Evolutionary conservation across 768 basidiomycete genomes (phyloP).

Genomic region (Amanita inopinata): DNA sequence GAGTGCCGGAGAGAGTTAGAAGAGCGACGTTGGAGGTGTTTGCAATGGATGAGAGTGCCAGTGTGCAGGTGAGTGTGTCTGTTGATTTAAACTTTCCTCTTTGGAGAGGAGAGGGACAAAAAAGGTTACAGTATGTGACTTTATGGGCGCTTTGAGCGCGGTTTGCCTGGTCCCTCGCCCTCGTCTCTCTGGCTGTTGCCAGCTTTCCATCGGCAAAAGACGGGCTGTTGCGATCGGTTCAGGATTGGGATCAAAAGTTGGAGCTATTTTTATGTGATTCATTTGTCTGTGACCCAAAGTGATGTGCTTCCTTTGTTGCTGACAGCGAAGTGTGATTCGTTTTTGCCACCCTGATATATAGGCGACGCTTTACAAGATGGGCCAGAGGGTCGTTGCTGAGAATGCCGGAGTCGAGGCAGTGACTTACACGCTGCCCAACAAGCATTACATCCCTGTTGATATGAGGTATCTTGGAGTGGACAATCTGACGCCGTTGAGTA

Average conservation of each 20-base stretch:
- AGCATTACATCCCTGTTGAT: slow-evolving; percentile 88
- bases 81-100: neutral
- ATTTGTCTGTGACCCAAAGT: neutral
- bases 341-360: too few species aligned
- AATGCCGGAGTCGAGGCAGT: slow-evolving; percentile 51
- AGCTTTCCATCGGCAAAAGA: neutral
- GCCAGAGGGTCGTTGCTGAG: slow-evolving; percentile 56
- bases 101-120: too few species aligned
- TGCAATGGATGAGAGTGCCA: slow-evolving; percentile 81
- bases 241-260: slow-evolving; percentile 6
- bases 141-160: too few species aligned
- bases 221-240: neutral
- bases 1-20: slow-evolving; percentile 44
- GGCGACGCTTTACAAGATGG: slow-evolving; percentile 93
- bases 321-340: neutral
- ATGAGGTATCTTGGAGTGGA: slow-evolving; percentile 67
- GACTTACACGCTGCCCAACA: slow-evolving; percentile 79
- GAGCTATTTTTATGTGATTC: slow-evolving; percentile 6
- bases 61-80: slow-evolving; percentile 62
- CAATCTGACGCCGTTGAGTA: slow-evolving; percentile 54
- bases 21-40: slow-evolving; percentile 70
- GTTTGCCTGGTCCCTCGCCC: too few species aligned
- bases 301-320: slow-evolving; percentile 6
- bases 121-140: too few species aligned
- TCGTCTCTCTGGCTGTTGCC: too few species aligned